phyloP scores from a whole-genome alignment of 2,329 filamentous ascomycete genomes.

The Monosporascus sp. region DNA sequence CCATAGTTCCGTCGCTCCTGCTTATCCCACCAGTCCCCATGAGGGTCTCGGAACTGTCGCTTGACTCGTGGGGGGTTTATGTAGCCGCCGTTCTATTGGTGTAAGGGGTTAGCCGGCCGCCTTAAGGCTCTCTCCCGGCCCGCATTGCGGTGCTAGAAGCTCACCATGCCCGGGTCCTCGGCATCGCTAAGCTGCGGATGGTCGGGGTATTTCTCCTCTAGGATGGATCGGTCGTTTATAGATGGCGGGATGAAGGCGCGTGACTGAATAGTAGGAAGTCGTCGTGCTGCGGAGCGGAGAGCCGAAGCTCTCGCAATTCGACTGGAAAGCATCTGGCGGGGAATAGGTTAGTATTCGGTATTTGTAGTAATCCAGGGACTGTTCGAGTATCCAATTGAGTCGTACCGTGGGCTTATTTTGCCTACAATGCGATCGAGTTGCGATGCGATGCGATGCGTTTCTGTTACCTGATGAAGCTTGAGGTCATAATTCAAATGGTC shows the following conservation, averaged over 20 bases:
- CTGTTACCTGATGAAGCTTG: slow-evolving; percentile 10
- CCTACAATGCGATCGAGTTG: slow-evolving; percentile 28
- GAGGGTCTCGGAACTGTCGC: slow-evolving; percentile 86
- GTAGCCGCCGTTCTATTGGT: slow-evolving; percentile 71
- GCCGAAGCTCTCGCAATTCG: slow-evolving; percentile 49
- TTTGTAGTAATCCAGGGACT: background rate
- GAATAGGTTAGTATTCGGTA: slow-evolving; percentile 1
- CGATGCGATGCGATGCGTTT: slow-evolving; percentile 18
- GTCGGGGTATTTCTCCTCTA: slow-evolving; percentile 49
- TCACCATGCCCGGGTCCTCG: slow-evolving; percentile 62
- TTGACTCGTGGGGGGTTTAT: slow-evolving; percentile 75
- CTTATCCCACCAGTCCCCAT: slow-evolving; percentile 94
- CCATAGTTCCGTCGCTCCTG: slow-evolving; percentile 96
- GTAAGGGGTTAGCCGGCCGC: slow-evolving; percentile 11
- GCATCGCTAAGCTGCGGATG: slow-evolving; percentile 46
- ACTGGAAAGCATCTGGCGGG: slow-evolving; percentile 53
- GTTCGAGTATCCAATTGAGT: slow-evolving; percentile 10
- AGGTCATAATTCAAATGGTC: slow-evolving; percentile 1
- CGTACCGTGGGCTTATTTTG: slow-evolving; percentile 30
- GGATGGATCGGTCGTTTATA: slow-evolving; percentile 38
- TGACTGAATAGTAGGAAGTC: slow-evolving; percentile 49
- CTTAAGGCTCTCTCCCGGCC: background rate
- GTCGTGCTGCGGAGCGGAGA: slow-evolving; percentile 41
- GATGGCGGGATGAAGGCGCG: slow-evolving; percentile 51
- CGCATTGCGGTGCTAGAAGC: slow-evolving; percentile 19